Evolutionary conservation across 331 rosid species (phyloP).

Genomic region (Telfairia occidentalis): DNA sequence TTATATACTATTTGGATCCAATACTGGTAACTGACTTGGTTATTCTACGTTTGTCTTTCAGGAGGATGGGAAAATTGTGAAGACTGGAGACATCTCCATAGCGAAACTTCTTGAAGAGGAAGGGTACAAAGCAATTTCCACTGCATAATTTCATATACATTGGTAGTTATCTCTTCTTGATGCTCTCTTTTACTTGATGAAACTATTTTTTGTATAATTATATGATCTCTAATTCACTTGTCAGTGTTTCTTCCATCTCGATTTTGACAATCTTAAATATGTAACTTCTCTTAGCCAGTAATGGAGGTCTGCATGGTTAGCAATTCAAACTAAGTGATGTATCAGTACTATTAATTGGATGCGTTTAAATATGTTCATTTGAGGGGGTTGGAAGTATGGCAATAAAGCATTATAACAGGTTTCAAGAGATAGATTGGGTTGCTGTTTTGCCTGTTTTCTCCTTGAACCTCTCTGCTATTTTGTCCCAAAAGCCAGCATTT

Average conservation of each 20-base stretch:
- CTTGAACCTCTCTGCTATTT: neutral
- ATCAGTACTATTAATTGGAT: neutral
- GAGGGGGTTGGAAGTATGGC: neutral
- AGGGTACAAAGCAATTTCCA: slow-evolving; percentile 55
- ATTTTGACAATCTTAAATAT: neutral
- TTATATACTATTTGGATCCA: neutral
- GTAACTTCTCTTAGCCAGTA: neutral
- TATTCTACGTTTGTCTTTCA: slow-evolving; percentile 12
- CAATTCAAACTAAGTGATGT: neutral
- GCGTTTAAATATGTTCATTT: neutral
- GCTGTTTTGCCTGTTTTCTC: neutral
- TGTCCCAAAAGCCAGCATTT: no score
- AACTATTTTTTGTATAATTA: neutral
- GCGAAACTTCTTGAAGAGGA: slow-evolving; percentile 65
- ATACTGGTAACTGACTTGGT: neutral
- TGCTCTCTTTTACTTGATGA: neutral
- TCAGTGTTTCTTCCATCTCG: neutral
- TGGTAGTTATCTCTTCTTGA: slow-evolving; percentile 15
- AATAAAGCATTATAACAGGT: neutral
- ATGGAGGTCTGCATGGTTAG: neutral
- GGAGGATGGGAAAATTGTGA: slow-evolving; percentile 73
- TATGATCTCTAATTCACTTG: neutral
- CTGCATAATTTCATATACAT: slow-evolving; percentile 22
- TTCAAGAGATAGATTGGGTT: neutral
- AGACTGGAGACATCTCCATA: slow-evolving; percentile 62